Conservation (phyloP, 2,329 filamentous ascomycete genomes). For the Penicillium brevicompactum region DNA sequence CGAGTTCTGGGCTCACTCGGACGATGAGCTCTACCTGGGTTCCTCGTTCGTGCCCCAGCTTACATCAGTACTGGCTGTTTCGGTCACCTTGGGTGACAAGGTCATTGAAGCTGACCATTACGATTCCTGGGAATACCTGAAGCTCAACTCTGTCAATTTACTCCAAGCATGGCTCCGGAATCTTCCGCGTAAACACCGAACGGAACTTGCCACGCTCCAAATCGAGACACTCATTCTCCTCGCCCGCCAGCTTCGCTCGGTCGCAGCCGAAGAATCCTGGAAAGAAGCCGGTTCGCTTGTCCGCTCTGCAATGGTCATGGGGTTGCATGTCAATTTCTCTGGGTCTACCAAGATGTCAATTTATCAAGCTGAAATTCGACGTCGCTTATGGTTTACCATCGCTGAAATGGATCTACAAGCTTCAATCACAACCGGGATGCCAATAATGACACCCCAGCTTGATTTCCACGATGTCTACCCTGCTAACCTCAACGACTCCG, state of each 20-base stretch:
- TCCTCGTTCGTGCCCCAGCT: slow-evolving; percentile 19
- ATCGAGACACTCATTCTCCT: slow-evolving; percentile 18
- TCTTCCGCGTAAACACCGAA: slow-evolving; percentile 20
- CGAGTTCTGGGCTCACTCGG: slow-evolving; percentile 15
- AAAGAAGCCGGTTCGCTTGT: slow-evolving; percentile 46
- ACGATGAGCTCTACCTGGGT: slow-evolving; percentile 7
- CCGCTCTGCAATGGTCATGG: slow-evolving; percentile 42
- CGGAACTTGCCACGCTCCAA: slow-evolving; percentile 22
- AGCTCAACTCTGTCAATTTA: slow-evolving; percentile 9
- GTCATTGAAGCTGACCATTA: slow-evolving; percentile 2
- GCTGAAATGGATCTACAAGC: slow-evolving; percentile 51
- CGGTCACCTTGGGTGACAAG: slow-evolving; percentile 2
- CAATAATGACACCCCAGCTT: slow-evolving; percentile 39
- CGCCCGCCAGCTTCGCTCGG: slow-evolving; percentile 14
- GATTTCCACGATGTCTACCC: slow-evolving; percentile 43
- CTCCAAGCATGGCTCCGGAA: slow-evolving; percentile 21
- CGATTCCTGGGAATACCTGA: slow-evolving; percentile 20
- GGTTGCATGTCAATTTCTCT: slow-evolving; percentile 45
- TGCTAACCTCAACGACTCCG: slow-evolving; percentile 44
- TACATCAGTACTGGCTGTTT: slow-evolving; percentile 16
- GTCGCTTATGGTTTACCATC: slow-evolving; percentile 41
- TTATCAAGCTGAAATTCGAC: slow-evolving; percentile 39
- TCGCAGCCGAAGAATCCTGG: slow-evolving; percentile 32
- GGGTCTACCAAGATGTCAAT: slow-evolving; percentile 34
- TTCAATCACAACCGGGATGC: slow-evolving; percentile 43